A percentile compares a stretch with the other conserved stretches of the same genome.
phyloP scores from a whole-genome alignment of 129 eudicot genomes.

The Dittrichia graveolens region DNA sequence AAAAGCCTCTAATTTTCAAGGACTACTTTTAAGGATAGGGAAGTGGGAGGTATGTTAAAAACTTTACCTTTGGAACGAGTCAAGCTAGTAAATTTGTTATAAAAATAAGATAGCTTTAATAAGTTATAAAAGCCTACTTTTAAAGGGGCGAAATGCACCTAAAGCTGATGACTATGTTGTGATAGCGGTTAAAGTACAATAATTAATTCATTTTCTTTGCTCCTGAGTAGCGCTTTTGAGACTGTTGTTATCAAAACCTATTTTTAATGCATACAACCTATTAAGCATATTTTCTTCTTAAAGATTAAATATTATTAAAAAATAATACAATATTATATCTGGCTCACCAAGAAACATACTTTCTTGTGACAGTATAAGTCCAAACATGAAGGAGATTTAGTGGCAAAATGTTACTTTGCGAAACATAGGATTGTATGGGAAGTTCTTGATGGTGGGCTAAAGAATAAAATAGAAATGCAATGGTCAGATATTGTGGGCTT shows the following conservation, averaged over 20 bases:
- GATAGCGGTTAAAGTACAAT: no score
- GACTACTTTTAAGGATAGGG: conserved; percentile 64
- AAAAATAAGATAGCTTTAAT: no score
- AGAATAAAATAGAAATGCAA: conserved; percentile 79
- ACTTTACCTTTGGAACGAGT: background rate
- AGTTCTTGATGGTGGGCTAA: conserved; percentile 75
- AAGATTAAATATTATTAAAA: no score
- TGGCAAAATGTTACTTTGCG: conserved; percentile 85
- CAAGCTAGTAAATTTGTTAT: no score
- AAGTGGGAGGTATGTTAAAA: conserved; percentile 69
- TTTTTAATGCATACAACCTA: no score
- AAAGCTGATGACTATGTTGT: no score
- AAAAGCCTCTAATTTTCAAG: conserved; percentile 83
- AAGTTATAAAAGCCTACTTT: no score
- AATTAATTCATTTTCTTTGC: no score
- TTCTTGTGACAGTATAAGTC: conserved; percentile 64
- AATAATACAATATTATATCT: no score
- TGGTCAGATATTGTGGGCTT: conserved; percentile 76
- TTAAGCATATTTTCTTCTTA: background rate
- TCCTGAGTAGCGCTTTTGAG: background rate
- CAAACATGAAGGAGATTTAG: conserved; percentile 65
- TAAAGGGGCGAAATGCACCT: no score
- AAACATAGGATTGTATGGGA: conserved; percentile 96
- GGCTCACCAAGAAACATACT: background rate
- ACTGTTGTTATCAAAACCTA: no score